Evolutionary conservation across 768 basidiomycete species (phyloP).

Genomic region (Imleria badia): DNA sequence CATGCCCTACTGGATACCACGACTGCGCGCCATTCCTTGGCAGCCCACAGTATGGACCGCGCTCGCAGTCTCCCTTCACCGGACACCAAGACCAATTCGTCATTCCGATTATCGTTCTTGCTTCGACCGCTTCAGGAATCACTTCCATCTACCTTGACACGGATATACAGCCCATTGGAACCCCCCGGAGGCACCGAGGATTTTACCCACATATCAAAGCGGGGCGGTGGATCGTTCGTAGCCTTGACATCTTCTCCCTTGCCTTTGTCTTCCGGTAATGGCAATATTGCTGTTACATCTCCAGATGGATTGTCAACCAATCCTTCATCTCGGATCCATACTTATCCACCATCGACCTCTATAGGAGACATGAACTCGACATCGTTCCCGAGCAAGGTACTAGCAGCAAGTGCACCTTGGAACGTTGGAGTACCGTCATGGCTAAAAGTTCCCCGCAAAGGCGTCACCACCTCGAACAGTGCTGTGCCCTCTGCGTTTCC

Average conservation of each 20-base stretch:
- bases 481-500: constrained; percentile 19
- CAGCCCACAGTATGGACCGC: constrained; percentile 38
- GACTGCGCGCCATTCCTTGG: constrained; percentile 33
- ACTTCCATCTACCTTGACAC: constrained; percentile 38
- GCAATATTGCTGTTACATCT: constrained; percentile 6
- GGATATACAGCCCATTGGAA: constrained; percentile 33
- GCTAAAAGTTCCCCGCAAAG: constrained; percentile 53
- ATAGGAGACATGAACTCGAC: constrained; percentile 43
- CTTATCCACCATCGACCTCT: constrained; percentile 76
- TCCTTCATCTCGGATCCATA: constrained; percentile 51
- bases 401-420: constrained; percentile 43
- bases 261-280: constrained; percentile 16
- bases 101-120: constrained; percentile 64
- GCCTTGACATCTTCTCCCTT: constrained; percentile 50
- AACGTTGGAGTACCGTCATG: constrained; percentile 70
- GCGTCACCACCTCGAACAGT: constrained; percentile 29
- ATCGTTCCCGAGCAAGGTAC: constrained; percentile 44
- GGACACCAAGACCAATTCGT: constrained; percentile 37
- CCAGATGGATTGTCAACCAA: constrained; percentile 19
- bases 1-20: constrained; percentile 60
- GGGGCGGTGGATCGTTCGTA: constrained; percentile 55
- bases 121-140: constrained; percentile 68
- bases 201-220: constrained; percentile 69
- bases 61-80: constrained; percentile 37
- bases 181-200: constrained; percentile 50